phyloP scores from a whole-genome alignment of 805 yeast species.

The Ogataea nakhonphanomensis region DNA sequence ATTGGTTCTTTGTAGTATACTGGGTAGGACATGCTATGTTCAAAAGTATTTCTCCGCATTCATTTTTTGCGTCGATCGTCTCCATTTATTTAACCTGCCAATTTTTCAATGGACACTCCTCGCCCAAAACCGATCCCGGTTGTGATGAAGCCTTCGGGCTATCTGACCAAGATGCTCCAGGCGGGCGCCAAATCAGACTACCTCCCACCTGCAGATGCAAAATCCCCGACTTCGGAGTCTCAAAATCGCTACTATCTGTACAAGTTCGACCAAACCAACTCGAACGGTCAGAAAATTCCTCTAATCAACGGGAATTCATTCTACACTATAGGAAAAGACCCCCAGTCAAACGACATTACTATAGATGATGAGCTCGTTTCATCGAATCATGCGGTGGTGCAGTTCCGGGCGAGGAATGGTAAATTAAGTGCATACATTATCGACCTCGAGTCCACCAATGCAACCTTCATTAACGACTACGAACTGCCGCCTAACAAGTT shows the following conservation, averaged over 20 bases:
- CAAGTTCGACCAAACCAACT: constrained; percentile 15
- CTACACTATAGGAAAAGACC: constrained; percentile 26
- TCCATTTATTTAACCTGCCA: background rate
- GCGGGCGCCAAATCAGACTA: constrained; percentile 2
- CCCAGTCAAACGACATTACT: constrained; percentile 18
- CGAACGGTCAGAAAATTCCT: constrained; percentile 16
- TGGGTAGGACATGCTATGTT: constrained; percentile 37
- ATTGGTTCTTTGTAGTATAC: constrained; percentile 58
- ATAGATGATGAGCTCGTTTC: constrained; percentile 23
- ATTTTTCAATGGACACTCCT: constrained; percentile 4
- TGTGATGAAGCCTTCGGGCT: constrained; percentile 22
- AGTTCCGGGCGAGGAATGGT: constrained; percentile 18
- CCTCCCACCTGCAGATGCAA: constrained; percentile 21
- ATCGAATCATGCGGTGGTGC: constrained; percentile 30
- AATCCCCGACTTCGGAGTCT: constrained; percentile 13
- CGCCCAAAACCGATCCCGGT: constrained; percentile 16
- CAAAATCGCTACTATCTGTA: constrained; percentile 16
- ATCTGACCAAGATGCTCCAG: constrained; percentile 9
- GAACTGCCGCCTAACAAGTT: constrained; percentile 26
- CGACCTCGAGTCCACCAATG: constrained; percentile 30
- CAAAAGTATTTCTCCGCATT: constrained; percentile 9
- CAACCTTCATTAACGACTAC: constrained; percentile 28
- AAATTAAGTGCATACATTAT: constrained; percentile 20
- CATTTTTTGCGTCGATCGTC: constrained; percentile 8
- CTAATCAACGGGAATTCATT: constrained; percentile 25